Evolutionary conservation across 139 green algal genomes (phyloP).

Genomic region (Micractinium sp.): DNA sequence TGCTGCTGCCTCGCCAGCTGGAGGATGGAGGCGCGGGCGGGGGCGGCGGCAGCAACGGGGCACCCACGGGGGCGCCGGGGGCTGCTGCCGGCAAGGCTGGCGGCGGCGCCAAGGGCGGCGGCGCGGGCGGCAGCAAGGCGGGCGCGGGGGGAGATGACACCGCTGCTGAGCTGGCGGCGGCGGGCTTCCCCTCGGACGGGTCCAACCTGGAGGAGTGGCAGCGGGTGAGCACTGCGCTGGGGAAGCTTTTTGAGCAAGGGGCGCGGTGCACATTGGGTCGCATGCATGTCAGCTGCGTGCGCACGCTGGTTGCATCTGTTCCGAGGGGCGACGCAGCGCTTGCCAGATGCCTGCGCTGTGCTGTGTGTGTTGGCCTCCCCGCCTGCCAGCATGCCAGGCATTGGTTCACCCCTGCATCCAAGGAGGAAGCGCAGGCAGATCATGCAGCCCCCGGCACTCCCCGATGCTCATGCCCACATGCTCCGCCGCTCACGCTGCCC

Average conservation of each 20-base stretch:
- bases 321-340: too few relatives aligned
- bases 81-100: constrained; percentile 1
- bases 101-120: not conserved
- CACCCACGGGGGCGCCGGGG: not conserved
- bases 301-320: too few relatives aligned
- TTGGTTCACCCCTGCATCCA: too few relatives aligned
- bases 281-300: too few relatives aligned
- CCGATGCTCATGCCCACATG: too few relatives aligned
- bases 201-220: constrained; percentile 39
- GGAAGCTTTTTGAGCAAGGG: too few relatives aligned
- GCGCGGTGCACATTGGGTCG: too few relatives aligned
- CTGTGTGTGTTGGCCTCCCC: too few relatives aligned
- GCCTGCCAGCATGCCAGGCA: too few relatives aligned
- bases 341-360: too few relatives aligned
- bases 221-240: constrained; percentile 31
- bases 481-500: not conserved
- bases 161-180: constrained; percentile 8
- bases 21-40: not conserved
- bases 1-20: constrained; percentile 34
- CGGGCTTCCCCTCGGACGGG: constrained; percentile 28
- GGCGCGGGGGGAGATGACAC: not conserved
- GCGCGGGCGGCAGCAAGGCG: not conserved
- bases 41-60: not conserved
- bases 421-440: too few relatives aligned
- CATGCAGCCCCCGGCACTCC: too few relatives aligned